phyloP scores from a whole-genome alignment of 2,329 filamentous ascomycete species.

The Ustilaginoidea virens region DNA sequence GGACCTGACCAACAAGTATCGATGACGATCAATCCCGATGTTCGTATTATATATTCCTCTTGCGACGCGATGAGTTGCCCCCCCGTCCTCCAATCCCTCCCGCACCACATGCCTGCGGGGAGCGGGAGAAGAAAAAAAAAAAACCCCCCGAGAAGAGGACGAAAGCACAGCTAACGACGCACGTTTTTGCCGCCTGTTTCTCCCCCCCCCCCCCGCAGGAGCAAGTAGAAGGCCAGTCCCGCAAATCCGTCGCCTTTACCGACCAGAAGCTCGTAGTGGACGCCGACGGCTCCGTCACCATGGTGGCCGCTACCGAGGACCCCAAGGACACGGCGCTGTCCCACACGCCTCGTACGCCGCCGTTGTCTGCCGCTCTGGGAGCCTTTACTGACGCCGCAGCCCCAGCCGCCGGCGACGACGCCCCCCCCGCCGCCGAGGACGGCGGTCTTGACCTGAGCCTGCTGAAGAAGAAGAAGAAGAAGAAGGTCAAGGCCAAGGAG shows the following conservation, averaged over 20 bases:
- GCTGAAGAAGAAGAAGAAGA: constrained; percentile 90
- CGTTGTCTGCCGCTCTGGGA: constrained; percentile 37
- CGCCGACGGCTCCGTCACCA: constrained; percentile 71
- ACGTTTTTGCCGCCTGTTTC: too few relatives aligned
- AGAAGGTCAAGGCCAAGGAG: constrained; percentile 43
- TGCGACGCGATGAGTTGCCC: too few relatives aligned
- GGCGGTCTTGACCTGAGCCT: constrained; percentile 42
- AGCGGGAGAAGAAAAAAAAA: too few relatives aligned
- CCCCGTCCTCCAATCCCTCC: too few relatives aligned
- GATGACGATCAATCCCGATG: too few relatives aligned
- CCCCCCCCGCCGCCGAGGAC: constrained; percentile 32
- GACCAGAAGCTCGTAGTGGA: constrained; percentile 79
- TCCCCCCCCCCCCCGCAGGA: constrained; percentile 9
- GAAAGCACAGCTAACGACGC: too few relatives aligned
- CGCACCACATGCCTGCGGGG: too few relatives aligned
- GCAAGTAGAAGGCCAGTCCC: constrained; percentile 47
- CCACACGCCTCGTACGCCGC: constrained; percentile 55
- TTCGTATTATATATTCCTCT: too few relatives aligned
- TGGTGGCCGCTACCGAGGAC: constrained; percentile 57
- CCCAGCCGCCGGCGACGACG: constrained; percentile 29
- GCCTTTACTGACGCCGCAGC: constrained; percentile 35
- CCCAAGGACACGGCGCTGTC: constrained; percentile 69
- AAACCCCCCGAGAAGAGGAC: too few relatives aligned
- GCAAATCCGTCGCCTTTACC: constrained; percentile 90
- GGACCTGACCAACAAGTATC: too few relatives aligned